phyloP scores from a whole-genome alignment of 2,329 filamentous ascomycete genomes.

The Stemphylium lycopersici region DNA sequence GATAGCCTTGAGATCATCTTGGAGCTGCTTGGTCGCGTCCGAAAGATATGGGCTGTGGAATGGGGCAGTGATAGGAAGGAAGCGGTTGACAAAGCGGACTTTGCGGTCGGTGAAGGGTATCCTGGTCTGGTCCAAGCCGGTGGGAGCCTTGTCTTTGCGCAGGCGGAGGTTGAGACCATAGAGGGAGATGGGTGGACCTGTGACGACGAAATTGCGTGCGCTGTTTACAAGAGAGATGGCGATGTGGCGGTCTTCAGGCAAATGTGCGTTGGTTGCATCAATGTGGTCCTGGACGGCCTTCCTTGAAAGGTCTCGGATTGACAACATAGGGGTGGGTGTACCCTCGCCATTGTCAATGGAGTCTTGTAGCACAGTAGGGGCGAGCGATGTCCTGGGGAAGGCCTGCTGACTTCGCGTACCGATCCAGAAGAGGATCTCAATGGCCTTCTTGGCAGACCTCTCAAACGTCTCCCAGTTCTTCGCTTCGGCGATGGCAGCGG shows the following conservation, averaged over 20 bases:
- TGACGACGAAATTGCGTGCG: slow-evolving; percentile 94
- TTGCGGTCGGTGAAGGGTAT: slow-evolving; percentile 96
- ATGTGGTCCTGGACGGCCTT: slow-evolving; percentile 95
- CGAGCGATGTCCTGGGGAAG: slow-evolving; percentile 92
- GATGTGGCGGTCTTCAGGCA: slow-evolving; percentile 91
- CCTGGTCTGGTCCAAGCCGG: slow-evolving; percentile 93
- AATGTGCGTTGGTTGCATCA: slow-evolving; percentile 93
- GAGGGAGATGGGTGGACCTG: slow-evolving; percentile 91
- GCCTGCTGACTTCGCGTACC: slow-evolving; percentile 96
- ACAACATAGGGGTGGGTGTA: slow-evolving; percentile 95
- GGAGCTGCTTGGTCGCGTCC: slow-evolving; percentile 80
- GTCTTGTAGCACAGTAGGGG: slow-evolving; percentile 88
- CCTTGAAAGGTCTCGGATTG: slow-evolving; percentile 89
- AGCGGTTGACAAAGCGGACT: slow-evolving; percentile 93
- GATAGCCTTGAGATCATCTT: slow-evolving; percentile 85
- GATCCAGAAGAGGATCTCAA: slow-evolving; percentile 98
- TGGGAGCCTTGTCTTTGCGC: slow-evolving; percentile 95
- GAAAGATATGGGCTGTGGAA: slow-evolving; percentile 96
- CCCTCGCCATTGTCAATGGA: slow-evolving; percentile 94
- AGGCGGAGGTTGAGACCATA: slow-evolving; percentile 95
- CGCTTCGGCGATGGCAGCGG: slow-evolving; percentile 86
- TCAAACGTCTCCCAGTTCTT: slow-evolving; percentile 93
- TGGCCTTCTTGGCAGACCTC: slow-evolving; percentile 75
- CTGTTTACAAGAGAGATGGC: slow-evolving; percentile 96
- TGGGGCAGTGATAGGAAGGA: slow-evolving; percentile 94